Evolutionary conservation across 2,329 filamentous ascomycete species (phyloP).

Genomic region (Aspergillus cejpii): DNA sequence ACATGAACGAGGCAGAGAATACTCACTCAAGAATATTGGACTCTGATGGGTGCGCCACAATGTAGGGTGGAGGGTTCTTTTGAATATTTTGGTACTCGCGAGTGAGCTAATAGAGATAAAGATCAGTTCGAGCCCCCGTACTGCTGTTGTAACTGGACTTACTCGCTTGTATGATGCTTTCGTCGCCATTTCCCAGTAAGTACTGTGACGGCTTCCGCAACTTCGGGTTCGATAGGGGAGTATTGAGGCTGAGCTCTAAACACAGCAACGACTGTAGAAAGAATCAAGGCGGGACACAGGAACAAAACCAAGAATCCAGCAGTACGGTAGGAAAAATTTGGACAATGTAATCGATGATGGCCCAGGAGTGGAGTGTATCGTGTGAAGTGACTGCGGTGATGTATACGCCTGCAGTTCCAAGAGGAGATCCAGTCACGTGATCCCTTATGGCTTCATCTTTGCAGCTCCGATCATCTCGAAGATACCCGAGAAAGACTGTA

Average conservation of each 20-base stretch:
- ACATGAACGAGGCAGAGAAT: not conserved
- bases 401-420: slow-evolving; percentile 4
- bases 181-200: slow-evolving; percentile 54
- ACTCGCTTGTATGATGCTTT: slow-evolving; percentile 67
- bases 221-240: not conserved
- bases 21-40: slow-evolving; percentile 80
- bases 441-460: slow-evolving; percentile 16
- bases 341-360: not conserved
- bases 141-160: slow-evolving; percentile 27
- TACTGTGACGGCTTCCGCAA: not conserved
- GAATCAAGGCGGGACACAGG: not conserved
- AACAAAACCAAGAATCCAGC: not conserved
- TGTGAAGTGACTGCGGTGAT: slow-evolving; percentile 1
- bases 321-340: not conserved
- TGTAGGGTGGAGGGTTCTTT: slow-evolving; percentile 79
- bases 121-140: not conserved
- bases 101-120: slow-evolving; percentile 44
- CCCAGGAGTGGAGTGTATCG: not conserved
- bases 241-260: not conserved
- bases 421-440: slow-evolving; percentile 19
- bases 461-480: slow-evolving; percentile 13
- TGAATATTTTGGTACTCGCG: slow-evolving; percentile 60
- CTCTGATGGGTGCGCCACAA: slow-evolving; percentile 81
- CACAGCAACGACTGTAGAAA: not conserved
- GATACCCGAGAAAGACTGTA: slow-evolving; percentile 12